Evolutionary conservation across 768 basidiomycete genomes (phyloP).

Genomic region (Imleria badia): DNA sequence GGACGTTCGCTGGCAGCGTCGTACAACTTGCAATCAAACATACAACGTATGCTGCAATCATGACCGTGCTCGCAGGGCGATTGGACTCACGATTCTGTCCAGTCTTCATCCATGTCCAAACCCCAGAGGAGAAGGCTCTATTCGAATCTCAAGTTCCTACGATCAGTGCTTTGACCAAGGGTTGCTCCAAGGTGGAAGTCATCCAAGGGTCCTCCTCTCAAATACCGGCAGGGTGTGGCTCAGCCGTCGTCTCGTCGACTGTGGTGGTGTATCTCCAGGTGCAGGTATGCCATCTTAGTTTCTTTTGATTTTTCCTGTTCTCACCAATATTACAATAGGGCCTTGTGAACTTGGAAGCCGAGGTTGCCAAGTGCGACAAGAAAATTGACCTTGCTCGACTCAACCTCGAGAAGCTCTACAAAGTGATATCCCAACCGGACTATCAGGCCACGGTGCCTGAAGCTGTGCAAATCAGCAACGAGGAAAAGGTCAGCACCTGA

Average conservation of each 20-base stretch:
- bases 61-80: not conserved
- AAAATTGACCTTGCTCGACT: constrained; percentile 73
- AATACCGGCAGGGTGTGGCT: constrained; percentile 83
- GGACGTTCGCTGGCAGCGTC: constrained; percentile 55
- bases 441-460: constrained; percentile 81
- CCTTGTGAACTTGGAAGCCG: constrained; percentile 83
- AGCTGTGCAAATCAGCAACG: constrained; percentile 69
- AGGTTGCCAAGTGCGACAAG: constrained; percentile 89
- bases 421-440: constrained; percentile 68
- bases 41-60: constrained; percentile 31
- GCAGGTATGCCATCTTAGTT: constrained; percentile 49
- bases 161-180: constrained; percentile 82
- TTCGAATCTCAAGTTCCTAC: constrained; percentile 74
- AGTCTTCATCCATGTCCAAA: constrained; percentile 76
- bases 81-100: not conserved
- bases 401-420: constrained; percentile 74
- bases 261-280: constrained; percentile 83
- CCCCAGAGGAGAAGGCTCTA: constrained; percentile 58
- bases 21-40: constrained; percentile 84
- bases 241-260: constrained; percentile 71
- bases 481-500: constrained; percentile 64
- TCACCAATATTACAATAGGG: constrained; percentile 50
- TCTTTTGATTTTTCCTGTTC: not conserved
- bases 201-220: constrained; percentile 55
- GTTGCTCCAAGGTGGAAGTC: constrained; percentile 74